Conservation (phyloP, 1,284 basidiomycete species). For the Irpex sp. region DNA sequence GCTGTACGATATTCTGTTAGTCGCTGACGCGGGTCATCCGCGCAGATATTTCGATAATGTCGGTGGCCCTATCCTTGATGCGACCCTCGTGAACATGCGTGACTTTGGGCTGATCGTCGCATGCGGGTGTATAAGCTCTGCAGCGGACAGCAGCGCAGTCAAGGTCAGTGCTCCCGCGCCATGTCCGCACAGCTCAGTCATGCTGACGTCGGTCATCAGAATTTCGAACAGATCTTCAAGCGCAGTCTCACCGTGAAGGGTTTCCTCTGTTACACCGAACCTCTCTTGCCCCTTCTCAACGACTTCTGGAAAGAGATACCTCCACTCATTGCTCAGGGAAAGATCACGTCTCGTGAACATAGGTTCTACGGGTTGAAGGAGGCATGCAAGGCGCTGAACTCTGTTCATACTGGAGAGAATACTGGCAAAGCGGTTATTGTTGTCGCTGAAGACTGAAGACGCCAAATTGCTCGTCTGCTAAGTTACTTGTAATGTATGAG, state of each 20-base stretch:
- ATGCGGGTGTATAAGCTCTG: conserved; percentile 24
- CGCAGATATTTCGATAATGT: conserved; percentile 46
- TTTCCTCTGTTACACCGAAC: conserved; percentile 5
- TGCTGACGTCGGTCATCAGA: background rate
- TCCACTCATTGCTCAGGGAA: conserved; percentile 7
- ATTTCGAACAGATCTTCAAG: conserved; percentile 13
- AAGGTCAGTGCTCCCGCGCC: conserved; percentile 1
- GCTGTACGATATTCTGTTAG: background rate
- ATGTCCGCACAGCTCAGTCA: background rate
- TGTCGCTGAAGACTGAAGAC: conserved; percentile 5
- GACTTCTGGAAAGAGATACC: conserved; percentile 9
- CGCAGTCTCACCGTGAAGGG: conserved; percentile 11
- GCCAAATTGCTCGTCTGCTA: background rate
- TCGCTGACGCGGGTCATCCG: background rate
- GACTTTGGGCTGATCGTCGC: conserved; percentile 52
- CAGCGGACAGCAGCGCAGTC: conserved; percentile 4
- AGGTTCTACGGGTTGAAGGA: conserved; percentile 8
- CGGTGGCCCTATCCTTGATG: conserved; percentile 41
- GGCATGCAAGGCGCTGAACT: conserved; percentile 8
- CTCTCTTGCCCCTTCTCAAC: background rate
- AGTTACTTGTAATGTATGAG: background rate
- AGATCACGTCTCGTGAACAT: conserved; percentile 14
- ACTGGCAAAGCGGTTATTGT: conserved; percentile 13
- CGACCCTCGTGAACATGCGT: conserved; percentile 38
- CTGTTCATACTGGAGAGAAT: conserved; percentile 11